Evolutionary conservation across 768 basidiomycete genomes (phyloP).

Genomic region (Psilocybe sp.): DNA sequence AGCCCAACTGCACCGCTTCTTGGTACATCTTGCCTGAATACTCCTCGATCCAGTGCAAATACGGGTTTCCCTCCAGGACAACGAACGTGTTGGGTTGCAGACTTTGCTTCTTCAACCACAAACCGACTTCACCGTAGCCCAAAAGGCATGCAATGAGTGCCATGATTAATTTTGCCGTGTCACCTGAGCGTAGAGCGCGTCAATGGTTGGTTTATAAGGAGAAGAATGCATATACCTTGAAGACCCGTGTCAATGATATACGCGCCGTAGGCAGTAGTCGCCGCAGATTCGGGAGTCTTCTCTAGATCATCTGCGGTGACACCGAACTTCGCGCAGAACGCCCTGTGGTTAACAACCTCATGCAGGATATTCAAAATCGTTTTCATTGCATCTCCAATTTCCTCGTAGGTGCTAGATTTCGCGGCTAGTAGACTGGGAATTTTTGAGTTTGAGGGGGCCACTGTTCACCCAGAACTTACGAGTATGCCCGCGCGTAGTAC

Average conservation of each 20-base stretch:
- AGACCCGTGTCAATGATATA: conserved; percentile 81
- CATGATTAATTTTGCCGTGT: conserved; percentile 69
- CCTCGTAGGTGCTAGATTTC: conserved; percentile 65
- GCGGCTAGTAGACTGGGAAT: conserved; percentile 63
- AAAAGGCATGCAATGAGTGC: conserved; percentile 83
- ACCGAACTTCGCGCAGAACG: conserved; percentile 71
- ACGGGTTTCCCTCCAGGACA: conserved; percentile 65
- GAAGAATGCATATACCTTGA: conserved; percentile 41
- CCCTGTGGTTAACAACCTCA: conserved; percentile 72
- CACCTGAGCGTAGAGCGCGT: conserved; percentile 40
- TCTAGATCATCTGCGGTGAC: conserved; percentile 60
- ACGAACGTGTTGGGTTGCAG: conserved; percentile 50
- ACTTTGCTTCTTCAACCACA: conserved; percentile 70
- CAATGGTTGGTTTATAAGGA: background rate
- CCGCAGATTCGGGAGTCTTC: conserved; percentile 58
- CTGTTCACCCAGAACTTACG: conserved; percentile 33
- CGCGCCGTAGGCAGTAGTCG: conserved; percentile 83
- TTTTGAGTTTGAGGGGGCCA: background rate
- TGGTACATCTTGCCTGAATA: conserved; percentile 76
- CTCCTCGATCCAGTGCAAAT: conserved; percentile 74
- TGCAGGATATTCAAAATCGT: conserved; percentile 61
- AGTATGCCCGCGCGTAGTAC: conserved; percentile 84
- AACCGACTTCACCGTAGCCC: conserved; percentile 90
- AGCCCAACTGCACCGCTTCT: conserved; percentile 64
- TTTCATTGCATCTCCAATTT: conserved; percentile 60